Conservation (phyloP, 1,284 basidiomycete genomes). For the Phellopilus nigrolimitatus region DNA sequence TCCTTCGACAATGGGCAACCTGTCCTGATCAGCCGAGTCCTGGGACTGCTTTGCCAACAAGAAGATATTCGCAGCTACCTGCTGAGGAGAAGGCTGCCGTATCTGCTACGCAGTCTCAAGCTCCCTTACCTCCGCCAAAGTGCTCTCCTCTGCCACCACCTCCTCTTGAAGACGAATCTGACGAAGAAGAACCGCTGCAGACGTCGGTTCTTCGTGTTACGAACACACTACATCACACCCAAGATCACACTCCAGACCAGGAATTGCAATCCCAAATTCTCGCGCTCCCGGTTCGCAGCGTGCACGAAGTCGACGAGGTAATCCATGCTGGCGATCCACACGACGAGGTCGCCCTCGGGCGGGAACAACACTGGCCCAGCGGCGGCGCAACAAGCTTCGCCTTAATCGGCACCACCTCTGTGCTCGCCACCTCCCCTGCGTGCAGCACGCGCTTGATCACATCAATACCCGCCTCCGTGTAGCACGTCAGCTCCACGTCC, state of each 20-base stretch:
- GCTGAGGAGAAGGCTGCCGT: neutral
- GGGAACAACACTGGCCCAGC: no score
- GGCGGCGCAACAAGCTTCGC: no score
- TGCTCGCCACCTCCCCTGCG: no score
- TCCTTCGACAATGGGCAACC: slow-evolving; percentile 54
- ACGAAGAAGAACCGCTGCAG: slow-evolving; percentile 1
- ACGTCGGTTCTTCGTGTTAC: slow-evolving; percentile 8
- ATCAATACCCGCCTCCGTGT: no score
- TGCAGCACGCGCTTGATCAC: no score
- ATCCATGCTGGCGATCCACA: no score
- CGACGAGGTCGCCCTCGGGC: no score
- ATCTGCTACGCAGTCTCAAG: slow-evolving; percentile 5
- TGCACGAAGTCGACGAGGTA: no score
- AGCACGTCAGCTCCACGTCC: no score
- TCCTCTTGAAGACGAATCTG: neutral
- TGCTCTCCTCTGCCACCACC: neutral
- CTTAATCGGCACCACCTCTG: no score
- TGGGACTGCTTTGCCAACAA: slow-evolving; percentile 3
- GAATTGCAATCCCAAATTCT: neutral
- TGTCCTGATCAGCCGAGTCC: slow-evolving; percentile 58
- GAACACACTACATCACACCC: slow-evolving; percentile 7
- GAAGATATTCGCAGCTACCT: neutral
- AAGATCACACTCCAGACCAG: neutral
- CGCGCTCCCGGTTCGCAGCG: no score
- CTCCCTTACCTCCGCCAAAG: slow-evolving; percentile 14